Percentiles rank a stretch among this genome's conserved stretches.
These are phyloP conservation scores for Monosporascus sp. DNA, from an alignment of 2,329 filamentous ascomycete genomes.

Conservation along the genomic window DNA sequence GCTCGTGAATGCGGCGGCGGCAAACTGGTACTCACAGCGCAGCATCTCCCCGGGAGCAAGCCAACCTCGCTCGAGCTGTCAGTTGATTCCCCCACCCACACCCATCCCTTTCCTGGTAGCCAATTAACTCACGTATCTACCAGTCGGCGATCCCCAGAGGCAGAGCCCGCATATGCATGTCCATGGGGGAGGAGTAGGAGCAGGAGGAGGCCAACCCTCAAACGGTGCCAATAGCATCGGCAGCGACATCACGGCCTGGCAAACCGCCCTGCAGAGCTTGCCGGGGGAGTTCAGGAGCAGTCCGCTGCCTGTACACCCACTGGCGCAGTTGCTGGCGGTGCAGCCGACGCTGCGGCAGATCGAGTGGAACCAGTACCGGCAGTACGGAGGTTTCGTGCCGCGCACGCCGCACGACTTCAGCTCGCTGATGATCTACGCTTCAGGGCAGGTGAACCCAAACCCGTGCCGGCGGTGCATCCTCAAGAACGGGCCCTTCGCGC, in stretches of 20 bases:
- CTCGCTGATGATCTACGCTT: constrained; percentile 25
- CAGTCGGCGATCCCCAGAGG: not conserved
- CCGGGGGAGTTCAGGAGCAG: constrained; percentile 15
- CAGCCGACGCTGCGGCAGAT: constrained; percentile 19
- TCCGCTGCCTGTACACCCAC: constrained; percentile 12
- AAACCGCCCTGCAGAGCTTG: constrained; percentile 15
- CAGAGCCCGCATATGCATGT: not conserved
- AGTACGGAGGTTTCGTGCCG: constrained; percentile 20
- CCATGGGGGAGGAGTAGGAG: too few species aligned
- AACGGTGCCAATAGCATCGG: constrained; percentile 3
- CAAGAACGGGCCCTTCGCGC: constrained; percentile 22
- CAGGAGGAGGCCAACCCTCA: constrained; percentile 1
- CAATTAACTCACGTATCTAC: not conserved
- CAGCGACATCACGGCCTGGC: constrained; percentile 20
- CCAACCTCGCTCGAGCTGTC: not conserved
- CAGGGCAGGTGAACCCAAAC: constrained; percentile 23
- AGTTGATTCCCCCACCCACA: not conserved
- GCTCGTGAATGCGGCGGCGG: constrained; percentile 18
- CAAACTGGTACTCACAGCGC: constrained; percentile 19
- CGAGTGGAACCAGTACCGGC: constrained; percentile 24
- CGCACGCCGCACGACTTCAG: constrained; percentile 20
- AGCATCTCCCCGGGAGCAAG: constrained; percentile 5
- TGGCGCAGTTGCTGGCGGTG: constrained; percentile 15
- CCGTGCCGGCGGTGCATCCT: constrained; percentile 23
- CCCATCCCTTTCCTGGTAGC: not conserved